Conservation (phyloP, 1,284 basidiomycete species). For the Paramarasmius palmivorus region DNA sequence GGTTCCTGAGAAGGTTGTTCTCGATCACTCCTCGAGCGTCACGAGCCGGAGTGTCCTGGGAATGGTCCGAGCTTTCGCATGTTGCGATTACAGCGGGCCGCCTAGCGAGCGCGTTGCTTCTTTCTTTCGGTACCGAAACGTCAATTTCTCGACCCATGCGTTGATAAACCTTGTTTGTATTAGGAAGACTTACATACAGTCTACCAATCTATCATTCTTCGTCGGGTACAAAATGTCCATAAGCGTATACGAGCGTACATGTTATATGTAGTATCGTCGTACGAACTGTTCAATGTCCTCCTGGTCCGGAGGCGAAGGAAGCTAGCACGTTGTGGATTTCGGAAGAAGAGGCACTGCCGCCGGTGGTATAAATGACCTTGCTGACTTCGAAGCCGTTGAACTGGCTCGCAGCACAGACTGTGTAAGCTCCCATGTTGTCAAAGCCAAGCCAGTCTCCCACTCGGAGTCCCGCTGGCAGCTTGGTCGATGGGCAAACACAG, state of each 20-base stretch:
- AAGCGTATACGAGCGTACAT: too few relatives aligned
- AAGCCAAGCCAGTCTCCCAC: conserved; percentile 94
- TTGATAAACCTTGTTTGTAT: conserved; percentile 19
- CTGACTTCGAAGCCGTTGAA: conserved; percentile 84
- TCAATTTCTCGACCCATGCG: conserved; percentile 12
- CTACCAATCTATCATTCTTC: neutral
- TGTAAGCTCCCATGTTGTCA: conserved; percentile 93
- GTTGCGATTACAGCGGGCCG: conserved; percentile 1
- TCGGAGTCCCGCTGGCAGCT: conserved; percentile 62
- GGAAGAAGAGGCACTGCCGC: conserved; percentile 26
- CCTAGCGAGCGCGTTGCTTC: conserved; percentile 12
- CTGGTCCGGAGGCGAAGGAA: conserved; percentile 4
- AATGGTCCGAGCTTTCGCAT: neutral
- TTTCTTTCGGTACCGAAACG: conserved; percentile 13
- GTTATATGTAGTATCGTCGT: neutral
- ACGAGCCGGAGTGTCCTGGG: conserved; percentile 12
- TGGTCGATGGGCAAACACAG: conserved; percentile 65
- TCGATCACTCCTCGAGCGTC: conserved; percentile 14
- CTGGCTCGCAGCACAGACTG: conserved; percentile 85
- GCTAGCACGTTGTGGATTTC: conserved; percentile 7
- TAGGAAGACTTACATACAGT: neutral
- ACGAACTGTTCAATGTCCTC: neutral
- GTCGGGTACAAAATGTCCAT: too few relatives aligned
- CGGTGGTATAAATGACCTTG: conserved; percentile 64
- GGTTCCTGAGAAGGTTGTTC: conserved; percentile 13